phyloP scores from a whole-genome alignment of 371 early-diverging fungal genomes.

The Nematocida sp. region DNA sequence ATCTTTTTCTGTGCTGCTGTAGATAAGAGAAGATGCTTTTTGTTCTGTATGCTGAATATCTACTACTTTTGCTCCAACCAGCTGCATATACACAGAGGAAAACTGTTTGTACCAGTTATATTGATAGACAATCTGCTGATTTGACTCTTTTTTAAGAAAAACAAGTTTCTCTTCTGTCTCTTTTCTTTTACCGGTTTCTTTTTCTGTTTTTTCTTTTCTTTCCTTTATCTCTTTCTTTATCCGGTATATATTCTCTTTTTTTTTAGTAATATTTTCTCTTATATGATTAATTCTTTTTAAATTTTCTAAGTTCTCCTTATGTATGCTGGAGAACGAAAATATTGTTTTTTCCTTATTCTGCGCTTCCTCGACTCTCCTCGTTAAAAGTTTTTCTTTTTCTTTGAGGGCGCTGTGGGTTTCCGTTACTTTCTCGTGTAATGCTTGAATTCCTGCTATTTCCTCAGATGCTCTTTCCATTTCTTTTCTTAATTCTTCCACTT shows the following conservation, averaged over 20 bases:
- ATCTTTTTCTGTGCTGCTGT: conserved; percentile 10
- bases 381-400: conserved; percentile 29
- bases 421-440: background rate
- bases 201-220: background rate
- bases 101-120: conserved; percentile 53
- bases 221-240: background rate
- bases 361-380: conserved; percentile 18
- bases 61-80: conserved; percentile 30
- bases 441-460: background rate
- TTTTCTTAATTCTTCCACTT: conserved; percentile 3
- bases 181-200: background rate
- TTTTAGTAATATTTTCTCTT: background rate
- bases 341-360: conserved; percentile 21
- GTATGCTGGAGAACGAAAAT: conserved; percentile 11
- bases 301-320: conserved; percentile 1
- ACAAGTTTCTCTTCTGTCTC: conserved; percentile 1
- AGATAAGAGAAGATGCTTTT: conserved; percentile 1
- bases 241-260: background rate
- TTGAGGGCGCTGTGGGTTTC: background rate
- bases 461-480: conserved; percentile 29
- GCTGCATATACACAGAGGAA: background rate
- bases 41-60: conserved; percentile 44
- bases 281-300: background rate
- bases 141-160: conserved; percentile 10
- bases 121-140: conserved; percentile 47